phyloP scores from a whole-genome alignment of 139 green algal species.

The Trebouxia sp. region DNA sequence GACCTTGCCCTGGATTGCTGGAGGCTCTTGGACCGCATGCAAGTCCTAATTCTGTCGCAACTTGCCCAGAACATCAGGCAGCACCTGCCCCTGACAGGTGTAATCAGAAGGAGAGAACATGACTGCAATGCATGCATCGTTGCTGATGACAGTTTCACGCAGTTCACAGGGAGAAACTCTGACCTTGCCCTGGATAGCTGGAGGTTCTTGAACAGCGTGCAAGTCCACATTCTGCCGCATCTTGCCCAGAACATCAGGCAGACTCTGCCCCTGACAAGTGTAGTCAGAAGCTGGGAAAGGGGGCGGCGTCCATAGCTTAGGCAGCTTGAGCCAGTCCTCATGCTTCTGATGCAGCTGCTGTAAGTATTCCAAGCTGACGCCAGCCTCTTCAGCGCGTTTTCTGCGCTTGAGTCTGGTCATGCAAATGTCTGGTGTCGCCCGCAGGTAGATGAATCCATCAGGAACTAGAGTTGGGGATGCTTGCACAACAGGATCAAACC shows the following conservation, averaged over 20 bases:
- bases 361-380: conserved; percentile 78
- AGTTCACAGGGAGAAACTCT: too few relatives aligned
- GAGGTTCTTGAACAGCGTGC: neutral
- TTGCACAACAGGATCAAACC: conserved; percentile 69
- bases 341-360: conserved; percentile 87
- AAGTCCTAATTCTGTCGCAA: neutral
- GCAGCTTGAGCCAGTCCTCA: conserved; percentile 86
- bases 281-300: neutral
- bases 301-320: neutral
- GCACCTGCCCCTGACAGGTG: neutral
- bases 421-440: conserved; percentile 75
- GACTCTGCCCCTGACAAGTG: neutral
- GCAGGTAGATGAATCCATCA: conserved; percentile 96
- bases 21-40: neutral
- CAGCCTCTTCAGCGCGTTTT: conserved; percentile 53
- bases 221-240: neutral
- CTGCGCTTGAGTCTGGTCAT: conserved; percentile 65
- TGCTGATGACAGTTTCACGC: too few relatives aligned
- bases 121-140: too few relatives aligned
- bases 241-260: neutral
- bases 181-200: neutral
- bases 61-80: neutral
- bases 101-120: neutral
- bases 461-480: conserved; percentile 73
- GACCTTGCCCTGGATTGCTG: neutral